Percentiles rank a stretch among this genome's conserved stretches.
Conservation (phyloP, 2,329 filamentous ascomycete genomes). For the Fusarium irregulare region DNA sequence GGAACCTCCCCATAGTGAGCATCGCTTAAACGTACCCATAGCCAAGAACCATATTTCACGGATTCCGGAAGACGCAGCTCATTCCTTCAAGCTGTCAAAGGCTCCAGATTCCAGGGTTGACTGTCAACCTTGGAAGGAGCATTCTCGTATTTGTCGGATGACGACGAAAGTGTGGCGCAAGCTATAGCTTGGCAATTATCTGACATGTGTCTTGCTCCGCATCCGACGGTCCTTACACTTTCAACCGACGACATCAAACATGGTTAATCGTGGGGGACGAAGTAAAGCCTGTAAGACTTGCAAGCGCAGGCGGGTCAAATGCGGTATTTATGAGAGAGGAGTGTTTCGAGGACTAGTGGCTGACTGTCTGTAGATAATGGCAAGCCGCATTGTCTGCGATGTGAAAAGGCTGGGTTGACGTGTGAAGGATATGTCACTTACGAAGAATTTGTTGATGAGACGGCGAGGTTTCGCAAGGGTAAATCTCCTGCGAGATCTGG, state of each 20-base stretch:
- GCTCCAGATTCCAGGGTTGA: background rate
- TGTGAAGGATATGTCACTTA: constrained; percentile 13
- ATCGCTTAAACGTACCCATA: background rate
- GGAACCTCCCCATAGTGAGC: background rate
- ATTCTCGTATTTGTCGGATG: background rate
- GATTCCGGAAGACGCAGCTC: background rate
- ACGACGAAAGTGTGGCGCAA: constrained; percentile 23
- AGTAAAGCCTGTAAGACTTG: constrained; percentile 28
- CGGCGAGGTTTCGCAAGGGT: background rate
- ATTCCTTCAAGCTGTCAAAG: background rate
- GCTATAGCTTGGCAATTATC: constrained; percentile 15
- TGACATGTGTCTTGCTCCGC: constrained; percentile 7
- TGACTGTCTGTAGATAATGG: constrained; percentile 7
- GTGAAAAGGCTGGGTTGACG: background rate
- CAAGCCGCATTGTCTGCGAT: constrained; percentile 22
- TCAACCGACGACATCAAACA: background rate
- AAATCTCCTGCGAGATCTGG: background rate
- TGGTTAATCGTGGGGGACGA: constrained; percentile 26
- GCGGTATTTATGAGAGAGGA: constrained; percentile 1
- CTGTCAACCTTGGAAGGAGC: background rate
- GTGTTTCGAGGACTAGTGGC: background rate
- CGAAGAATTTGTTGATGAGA: constrained; percentile 22
- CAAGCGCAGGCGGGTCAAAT: constrained; percentile 29
- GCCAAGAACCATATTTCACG: background rate
- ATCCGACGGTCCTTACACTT: background rate